A percentile compares a stretch with the other conserved stretches of the same genome.
phyloP scores from a whole-genome alignment of 257 asterid species.

The Cynanchum wilfordii region DNA sequence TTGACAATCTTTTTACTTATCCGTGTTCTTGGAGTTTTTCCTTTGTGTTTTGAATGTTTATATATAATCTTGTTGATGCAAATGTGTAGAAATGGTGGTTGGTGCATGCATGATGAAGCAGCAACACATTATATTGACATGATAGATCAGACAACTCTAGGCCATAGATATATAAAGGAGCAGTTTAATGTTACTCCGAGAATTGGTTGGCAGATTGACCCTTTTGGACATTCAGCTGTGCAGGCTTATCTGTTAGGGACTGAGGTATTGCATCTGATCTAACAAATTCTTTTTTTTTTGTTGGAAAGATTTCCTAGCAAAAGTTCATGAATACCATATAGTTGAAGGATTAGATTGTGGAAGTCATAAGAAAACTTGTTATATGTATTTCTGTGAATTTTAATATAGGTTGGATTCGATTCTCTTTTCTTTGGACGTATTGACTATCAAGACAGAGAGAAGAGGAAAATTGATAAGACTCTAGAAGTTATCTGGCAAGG shows the following conservation, averaged over 20 bases:
- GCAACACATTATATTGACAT: slow-evolving; percentile 89
- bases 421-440: slow-evolving; percentile 91
- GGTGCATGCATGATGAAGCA: slow-evolving; percentile 99
- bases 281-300: background rate
- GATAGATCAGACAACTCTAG: slow-evolving; percentile 97
- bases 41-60: background rate
- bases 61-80: background rate
- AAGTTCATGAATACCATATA: background rate
- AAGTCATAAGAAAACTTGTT: background rate
- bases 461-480: slow-evolving; percentile 64
- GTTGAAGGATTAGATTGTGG: background rate
- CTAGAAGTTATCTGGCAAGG: slow-evolving; percentile 96
- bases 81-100: slow-evolving; percentile 81
- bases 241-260: slow-evolving; percentile 98
- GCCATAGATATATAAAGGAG: slow-evolving; percentile 69
- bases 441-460: slow-evolving; percentile 94
- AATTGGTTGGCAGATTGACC: slow-evolving; percentile 98
- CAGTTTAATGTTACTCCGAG: slow-evolving; percentile 84
- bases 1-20: background rate
- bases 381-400: background rate
- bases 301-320: background rate
- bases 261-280: slow-evolving; percentile 44
- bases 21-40: background rate
- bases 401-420: slow-evolving; percentile 91
- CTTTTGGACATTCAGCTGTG: slow-evolving; percentile 96